A percentile compares a stretch with the other conserved stretches of the same genome.
These are phyloP conservation scores for Gleditsia sinensis DNA, from an alignment of 306 rosid genomes.

Conservation along the genomic window DNA sequence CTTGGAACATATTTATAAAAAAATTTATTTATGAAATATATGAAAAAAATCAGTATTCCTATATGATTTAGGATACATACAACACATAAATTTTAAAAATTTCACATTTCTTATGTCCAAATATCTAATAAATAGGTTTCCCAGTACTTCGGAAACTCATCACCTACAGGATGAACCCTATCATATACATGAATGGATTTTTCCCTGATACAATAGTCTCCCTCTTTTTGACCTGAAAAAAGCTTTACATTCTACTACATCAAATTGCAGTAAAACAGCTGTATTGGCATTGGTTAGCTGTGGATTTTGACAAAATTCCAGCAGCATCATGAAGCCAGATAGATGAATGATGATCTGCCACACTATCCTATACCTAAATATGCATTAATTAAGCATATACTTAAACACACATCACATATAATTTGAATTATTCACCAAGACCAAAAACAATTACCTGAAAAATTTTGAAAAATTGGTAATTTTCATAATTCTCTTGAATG, in stretches of 20 bases:
- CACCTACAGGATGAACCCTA: conserved; percentile 26
- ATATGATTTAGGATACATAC: too few relatives aligned
- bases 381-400: not conserved
- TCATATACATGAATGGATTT: not conserved
- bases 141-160: too few relatives aligned
- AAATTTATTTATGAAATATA: too few relatives aligned
- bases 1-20: too few relatives aligned
- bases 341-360: not conserved
- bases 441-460: conserved; percentile 70
- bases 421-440: conserved; percentile 20
- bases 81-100: too few relatives aligned
- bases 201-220: not conserved
- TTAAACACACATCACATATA: not conserved
- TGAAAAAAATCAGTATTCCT: too few relatives aligned
- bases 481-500: conserved; percentile 84
- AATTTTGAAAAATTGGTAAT: conserved; percentile 90
- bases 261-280: conserved; percentile 24
- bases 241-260: not conserved
- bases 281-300: conserved; percentile 4
- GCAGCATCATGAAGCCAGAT: conserved; percentile 1
- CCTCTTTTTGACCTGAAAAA: conserved; percentile 13
- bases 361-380: not conserved
- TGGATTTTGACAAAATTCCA: not conserved
- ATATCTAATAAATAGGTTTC: too few relatives aligned
- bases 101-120: too few relatives aligned